Conservation (phyloP, 169 alveolate species). For the Blepharisma undulans region DNA sequence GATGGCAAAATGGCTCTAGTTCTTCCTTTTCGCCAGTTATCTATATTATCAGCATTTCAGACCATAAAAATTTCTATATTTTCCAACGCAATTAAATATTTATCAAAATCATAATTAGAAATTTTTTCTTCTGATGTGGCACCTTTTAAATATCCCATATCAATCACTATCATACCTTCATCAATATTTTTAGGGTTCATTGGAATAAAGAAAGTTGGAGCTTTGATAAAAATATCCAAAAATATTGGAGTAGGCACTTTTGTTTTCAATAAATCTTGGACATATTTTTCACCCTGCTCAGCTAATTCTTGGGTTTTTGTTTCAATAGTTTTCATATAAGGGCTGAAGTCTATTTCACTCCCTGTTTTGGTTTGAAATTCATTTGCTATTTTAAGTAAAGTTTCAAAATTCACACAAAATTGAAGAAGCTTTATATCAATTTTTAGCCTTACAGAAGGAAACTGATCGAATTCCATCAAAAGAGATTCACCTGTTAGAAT, state of each 20-base stretch:
- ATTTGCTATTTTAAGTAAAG: not conserved
- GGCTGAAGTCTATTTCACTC: not conserved
- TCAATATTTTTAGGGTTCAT: not conserved
- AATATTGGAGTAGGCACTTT: not conserved
- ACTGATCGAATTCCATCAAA: not conserved
- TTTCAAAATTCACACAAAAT: not conserved
- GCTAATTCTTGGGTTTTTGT: conserved; percentile 4
- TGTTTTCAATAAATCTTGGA: not conserved
- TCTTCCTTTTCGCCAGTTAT: not conserved
- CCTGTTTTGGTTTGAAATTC: not conserved
- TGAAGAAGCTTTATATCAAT: not conserved
- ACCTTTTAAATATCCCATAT: not conserved
- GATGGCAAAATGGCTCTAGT: not conserved
- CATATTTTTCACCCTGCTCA: conserved; percentile 1
- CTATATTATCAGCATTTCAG: not conserved
- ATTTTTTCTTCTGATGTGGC: not conserved
- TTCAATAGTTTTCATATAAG: not conserved
- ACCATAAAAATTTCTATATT: not conserved
- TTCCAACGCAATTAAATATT: not conserved
- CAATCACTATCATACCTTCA: not conserved
- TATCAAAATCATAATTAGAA: not conserved
- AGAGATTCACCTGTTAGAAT: not conserved
- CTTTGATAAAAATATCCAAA: not conserved
- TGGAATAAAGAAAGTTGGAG: conserved; percentile 18
- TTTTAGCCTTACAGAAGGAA: not conserved